Base-by-base conservation (phyloP, 106 monocot species). In the Acanthochlamys bracteata region DNA sequence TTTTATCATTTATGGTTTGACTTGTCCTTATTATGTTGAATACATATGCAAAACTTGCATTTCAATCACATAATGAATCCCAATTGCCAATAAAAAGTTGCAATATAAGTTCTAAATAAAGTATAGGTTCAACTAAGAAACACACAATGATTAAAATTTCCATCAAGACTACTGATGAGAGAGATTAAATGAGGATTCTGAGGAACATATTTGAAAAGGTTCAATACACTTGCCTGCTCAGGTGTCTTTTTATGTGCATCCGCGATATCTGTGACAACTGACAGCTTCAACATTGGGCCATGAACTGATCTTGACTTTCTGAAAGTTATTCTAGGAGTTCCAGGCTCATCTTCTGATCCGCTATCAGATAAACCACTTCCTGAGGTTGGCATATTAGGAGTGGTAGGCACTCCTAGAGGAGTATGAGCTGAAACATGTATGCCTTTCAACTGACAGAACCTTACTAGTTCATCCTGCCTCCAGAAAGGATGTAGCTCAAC, bases 361-460 rank as follows among this genome's bases (percentile, higher is more conserved):
- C 91, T 87, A 56, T 92, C 92, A 65, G 85, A 86, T 13, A 77
- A 58, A 59, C 70, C 25, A 73, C 57, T 20, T 57, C 73, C 68
- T 0, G 42, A 43, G 10, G 49, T 70, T 52, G 66, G 62, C 53
- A 74, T 43, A 61, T 62, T 42, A 42, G 64, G 25, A 71, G 65
- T 79, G 22, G 73, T 73, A 7, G 88, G 88, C 42, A 88, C 92
- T 22, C 92, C 88, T 42, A 93, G 57, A 24, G 92, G 92, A 41
- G 88, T 93, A 71, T 84, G 88, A 45, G 92, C 92, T 60, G 92
- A 93, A 2, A 93, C 88, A 77, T 93, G 92, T 63, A 93, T 93
- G 23, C 82, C 75, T 64, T 82, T 82, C 47, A 77, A 63, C 62
- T 85, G 92, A 67, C 92, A 93, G 62, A 88, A 88, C 53, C 77